Base-by-base conservation (phyloP, 495 filamentous ascomycete genomes). In the Aspergillus egyptiacus region DNA sequence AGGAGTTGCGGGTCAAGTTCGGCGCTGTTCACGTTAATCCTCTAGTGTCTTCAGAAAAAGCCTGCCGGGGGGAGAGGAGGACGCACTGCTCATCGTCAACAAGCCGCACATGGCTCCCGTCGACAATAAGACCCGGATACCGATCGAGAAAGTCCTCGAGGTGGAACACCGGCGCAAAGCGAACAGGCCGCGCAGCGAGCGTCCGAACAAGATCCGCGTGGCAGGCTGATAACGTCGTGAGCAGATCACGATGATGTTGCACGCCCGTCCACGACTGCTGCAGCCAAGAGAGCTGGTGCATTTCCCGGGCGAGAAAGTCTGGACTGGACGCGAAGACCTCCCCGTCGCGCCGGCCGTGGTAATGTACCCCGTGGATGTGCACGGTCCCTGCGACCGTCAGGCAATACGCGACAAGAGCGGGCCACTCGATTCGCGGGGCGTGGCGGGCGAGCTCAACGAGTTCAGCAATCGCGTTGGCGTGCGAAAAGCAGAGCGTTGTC, bases 101-200 rank as follows among this genome's bases (percentile, higher is more conserved):
- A 25, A 86, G 66, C n/a, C 71, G 66, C 11, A 80, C 67, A 57
- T 82, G 75, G 1, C 75, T 69, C 25, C 74, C 73, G 51, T 82
- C 78, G 36, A 80, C 66, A 1, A 61, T 57, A 27, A 73, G 55
- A 8, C 73, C 76, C 0, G 73, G 71, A 57, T 94, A 94, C 17
- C 88, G 78, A 57, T 91, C 86, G 57, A 91, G 84, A 62, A 94
- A 94, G 55, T 90, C 87, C 53, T 94, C 88, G 3, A 90, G 75
- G 47, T 89, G 85, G 56, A 91, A 91, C 13, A 85, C 84, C 0
- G 87, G 82, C 4, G 82, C 83, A 50, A 87, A 89, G 3, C 84
- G 79, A 65, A 80, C 75, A 10, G 80, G 73, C 43, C 76, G 81
- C 32, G 72, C 81, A 5, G 81, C 77, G 1, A 89, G 67, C 13